Conservation (phyloP, 1,139 yeast genomes). For the Kodamaea fungicola region DNA sequence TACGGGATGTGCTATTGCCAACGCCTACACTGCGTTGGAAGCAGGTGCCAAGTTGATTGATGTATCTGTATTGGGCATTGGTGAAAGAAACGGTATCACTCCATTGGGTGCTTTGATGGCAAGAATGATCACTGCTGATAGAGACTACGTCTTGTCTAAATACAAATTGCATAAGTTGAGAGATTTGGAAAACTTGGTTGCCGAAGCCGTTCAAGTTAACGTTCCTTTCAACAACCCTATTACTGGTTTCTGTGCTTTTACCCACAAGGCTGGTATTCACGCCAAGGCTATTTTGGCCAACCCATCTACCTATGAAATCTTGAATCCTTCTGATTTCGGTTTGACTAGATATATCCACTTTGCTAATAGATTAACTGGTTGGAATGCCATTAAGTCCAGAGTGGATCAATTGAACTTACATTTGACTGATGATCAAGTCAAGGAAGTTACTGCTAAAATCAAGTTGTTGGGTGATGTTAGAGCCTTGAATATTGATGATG, state of each 20-base stretch:
- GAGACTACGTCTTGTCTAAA: conserved; percentile 92
- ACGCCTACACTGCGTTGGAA: conserved; percentile 96
- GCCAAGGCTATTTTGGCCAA: conserved; percentile 98
- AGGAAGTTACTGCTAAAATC: conserved; percentile 91
- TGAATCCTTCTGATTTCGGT: conserved; percentile 94
- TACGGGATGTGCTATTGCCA: conserved; percentile 98
- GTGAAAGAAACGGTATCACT: conserved; percentile 98
- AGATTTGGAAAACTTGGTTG: conserved; percentile 92
- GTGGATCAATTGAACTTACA: conserved; percentile 93
- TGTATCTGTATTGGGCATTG: conserved; percentile 94
- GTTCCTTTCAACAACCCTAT: conserved; percentile 98
- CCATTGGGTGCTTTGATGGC: conserved; percentile 99
- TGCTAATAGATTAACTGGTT: conserved; percentile 96
- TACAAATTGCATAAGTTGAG: conserved; percentile 94
- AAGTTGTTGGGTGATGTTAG: conserved; percentile 94
- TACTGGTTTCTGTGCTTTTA: conserved; percentile 98
- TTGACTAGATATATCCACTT: conserved; percentile 93
- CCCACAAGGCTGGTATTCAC: conserved; percentile 99
- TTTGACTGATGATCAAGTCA: conserved; percentile 88
- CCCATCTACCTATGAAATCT: conserved; percentile 95
- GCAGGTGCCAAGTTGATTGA: conserved; percentile 97
- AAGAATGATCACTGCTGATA: conserved; percentile 97
- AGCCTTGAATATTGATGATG: conserved; percentile 93
- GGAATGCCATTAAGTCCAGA: conserved; percentile 98
- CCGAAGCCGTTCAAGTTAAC: conserved; percentile 95